Percentiles rank a stretch among this genome's conserved stretches.
phyloP scores from a whole-genome alignment of 2,329 filamentous ascomycete species.

The Torrubiella hemipterigena region DNA sequence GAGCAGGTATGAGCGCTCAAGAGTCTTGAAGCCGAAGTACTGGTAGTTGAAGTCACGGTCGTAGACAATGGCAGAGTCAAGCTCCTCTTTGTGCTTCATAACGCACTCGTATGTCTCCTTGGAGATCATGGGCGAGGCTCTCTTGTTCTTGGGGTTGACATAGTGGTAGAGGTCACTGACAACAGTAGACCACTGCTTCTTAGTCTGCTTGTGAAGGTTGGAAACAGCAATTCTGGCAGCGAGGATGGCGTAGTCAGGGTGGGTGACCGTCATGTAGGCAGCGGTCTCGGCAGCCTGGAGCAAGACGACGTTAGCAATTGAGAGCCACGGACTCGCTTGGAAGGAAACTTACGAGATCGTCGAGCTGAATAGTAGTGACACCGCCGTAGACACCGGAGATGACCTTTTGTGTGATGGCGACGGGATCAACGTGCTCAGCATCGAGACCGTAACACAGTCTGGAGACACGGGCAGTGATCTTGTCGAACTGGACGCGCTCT shows the following conservation, averaged over 20 bases:
- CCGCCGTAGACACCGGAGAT: constrained; percentile 98
- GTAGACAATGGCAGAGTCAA: constrained; percentile 98
- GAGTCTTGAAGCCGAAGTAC: constrained; percentile 99
- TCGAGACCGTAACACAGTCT: constrained; percentile 96
- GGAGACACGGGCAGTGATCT: constrained; percentile 97
- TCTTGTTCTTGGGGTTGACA: constrained; percentile 84
- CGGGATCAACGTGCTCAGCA: constrained; percentile 87
- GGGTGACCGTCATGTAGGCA: constrained; percentile 98
- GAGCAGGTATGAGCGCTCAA: constrained; percentile 94
- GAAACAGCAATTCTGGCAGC: constrained; percentile 97
- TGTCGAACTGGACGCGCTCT: constrained; percentile 99
- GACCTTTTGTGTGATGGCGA: constrained; percentile 97
- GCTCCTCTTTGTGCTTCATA: constrained; percentile 91
- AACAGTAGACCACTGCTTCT: constrained; percentile 98
- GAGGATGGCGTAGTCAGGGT: constrained; percentile 97
- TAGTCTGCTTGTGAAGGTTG: constrained; percentile 99
- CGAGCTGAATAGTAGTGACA: constrained; percentile 90
- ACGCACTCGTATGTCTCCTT: constrained; percentile 82
- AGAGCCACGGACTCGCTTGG: too few species aligned
- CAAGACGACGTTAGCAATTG: background rate
- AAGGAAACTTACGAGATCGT: constrained; percentile 85
- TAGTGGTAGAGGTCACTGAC: constrained; percentile 91
- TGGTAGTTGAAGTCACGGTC: constrained; percentile 99
- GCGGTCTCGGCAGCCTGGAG: constrained; percentile 89
- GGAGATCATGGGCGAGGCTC: constrained; percentile 86